Conservation (phyloP, 345 rosid species). For the Hevea brasiliensis region DNA sequence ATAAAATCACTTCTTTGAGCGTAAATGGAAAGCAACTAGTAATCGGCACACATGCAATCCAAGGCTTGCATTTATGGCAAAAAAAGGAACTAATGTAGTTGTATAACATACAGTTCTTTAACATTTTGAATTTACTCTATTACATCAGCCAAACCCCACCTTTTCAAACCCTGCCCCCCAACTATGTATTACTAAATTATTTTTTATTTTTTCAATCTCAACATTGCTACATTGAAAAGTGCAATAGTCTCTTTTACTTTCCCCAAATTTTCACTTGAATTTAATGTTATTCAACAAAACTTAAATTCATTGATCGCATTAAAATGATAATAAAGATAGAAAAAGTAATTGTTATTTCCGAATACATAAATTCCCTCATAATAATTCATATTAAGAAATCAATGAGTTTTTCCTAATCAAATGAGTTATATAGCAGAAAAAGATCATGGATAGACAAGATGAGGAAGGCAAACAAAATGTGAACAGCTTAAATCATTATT, state of each 20-base stretch:
- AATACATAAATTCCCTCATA: no score
- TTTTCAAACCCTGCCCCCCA: neutral
- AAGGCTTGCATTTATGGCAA: neutral
- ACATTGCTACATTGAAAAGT: neutral
- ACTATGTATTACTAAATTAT: neutral
- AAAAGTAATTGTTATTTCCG: neutral
- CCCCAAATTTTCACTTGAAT: neutral
- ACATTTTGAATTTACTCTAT: neutral
- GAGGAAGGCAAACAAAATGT: neutral
- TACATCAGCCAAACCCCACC: neutral
- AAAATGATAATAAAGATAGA: neutral
- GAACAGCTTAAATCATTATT: neutral
- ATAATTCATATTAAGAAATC: neutral
- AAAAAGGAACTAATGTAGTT: neutral
- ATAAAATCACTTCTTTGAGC: constrained; percentile 10
- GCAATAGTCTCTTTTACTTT: neutral
- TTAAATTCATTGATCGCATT: neutral
- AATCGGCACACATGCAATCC: neutral
- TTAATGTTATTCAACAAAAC: neutral
- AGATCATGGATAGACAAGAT: neutral
- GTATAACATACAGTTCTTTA: neutral
- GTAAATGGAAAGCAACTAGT: neutral
- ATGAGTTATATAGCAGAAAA: neutral
- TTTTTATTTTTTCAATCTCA: constrained; percentile 4
- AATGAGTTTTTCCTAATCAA: neutral